Evolutionary conservation across 2,329 filamentous ascomycete genomes (phyloP), one percentile per base, ranked within the genome.

Genomic region (Trichoderma simmonsii): DNA sequence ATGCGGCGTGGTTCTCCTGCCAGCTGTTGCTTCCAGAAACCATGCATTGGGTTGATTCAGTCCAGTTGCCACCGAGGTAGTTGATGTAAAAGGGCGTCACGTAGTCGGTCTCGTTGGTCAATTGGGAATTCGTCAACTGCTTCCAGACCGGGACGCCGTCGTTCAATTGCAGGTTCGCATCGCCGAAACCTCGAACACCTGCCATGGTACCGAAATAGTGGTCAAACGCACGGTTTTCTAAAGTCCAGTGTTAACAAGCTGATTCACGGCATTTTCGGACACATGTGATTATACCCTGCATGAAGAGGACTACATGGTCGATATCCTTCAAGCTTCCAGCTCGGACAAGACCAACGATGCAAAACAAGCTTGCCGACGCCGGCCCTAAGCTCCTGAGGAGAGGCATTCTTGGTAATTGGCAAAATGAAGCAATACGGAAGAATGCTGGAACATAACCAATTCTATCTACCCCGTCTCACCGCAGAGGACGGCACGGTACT

Each of bases 201-300:
- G 86, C 83, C 86, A 88, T 87, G 4, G 85, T 86, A 12, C 86
- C 86, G 77, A 87, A 87, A 74, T 87, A 87, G 80, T 87, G 80
- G 60, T 80, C 80, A 73, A 83, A 84, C 4, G 82, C 82, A 4
- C 77, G 74, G 60, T 80, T 80, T 73, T 80, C 80, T 80, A 36
- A 2, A 4, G 24, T 56, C 15, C 2, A 21, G 1, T 4, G 61
- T 72, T 3, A 72, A 34, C 8, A 32, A 3, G 11, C 26, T 8
- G 24, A 9, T 6, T 4, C 14, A 28, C 9, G 32, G 21, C 4
- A 9, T 26, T 18, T n/a, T 14, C 14, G 6, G 3, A n/a, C 15
- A 6, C 7, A 9, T 62, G 12, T 0, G 34, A 14, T 48, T 36
- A 54, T 61, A 78, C 78, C 85, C 75, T 88, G 86, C 86, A 88